Evolutionary conservation across 139 green algal genomes (phyloP).

Genomic region (Trebouxia sp.): DNA sequence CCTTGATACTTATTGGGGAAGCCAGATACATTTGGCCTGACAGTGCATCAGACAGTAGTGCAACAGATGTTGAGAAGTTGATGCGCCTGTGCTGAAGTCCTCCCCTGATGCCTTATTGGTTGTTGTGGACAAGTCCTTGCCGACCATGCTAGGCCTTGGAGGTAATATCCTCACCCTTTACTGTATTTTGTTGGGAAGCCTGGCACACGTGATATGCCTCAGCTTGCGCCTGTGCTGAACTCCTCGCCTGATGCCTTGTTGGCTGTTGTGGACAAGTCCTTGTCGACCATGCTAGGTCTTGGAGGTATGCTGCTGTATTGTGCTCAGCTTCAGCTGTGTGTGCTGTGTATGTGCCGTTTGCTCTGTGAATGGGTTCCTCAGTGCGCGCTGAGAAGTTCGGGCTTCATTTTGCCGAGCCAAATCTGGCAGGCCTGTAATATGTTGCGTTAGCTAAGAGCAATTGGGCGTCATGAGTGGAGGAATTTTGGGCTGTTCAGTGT

Average conservation of each 20-base stretch:
- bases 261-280: constrained; percentile 53
- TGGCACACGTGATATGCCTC: constrained; percentile 57
- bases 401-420: too few species aligned
- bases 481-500: not conserved
- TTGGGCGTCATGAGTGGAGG: not conserved
- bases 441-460: too few species aligned
- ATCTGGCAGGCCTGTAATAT: too few species aligned
- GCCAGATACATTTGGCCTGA: not conserved
- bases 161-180: constrained; percentile 33
- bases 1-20: not conserved
- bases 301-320: constrained; percentile 37
- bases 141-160: constrained; percentile 57
- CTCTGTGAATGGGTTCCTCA: too few species aligned
- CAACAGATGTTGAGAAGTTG: not conserved
- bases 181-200: not conserved
- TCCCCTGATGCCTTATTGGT: not conserved
- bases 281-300: constrained; percentile 60
- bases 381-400: too few species aligned
- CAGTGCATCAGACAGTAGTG: not conserved
- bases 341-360: too few species aligned
- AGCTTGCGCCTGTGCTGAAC: constrained; percentile 8
- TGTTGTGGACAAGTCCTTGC: constrained; percentile 71
- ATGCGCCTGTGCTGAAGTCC: constrained; percentile 5
- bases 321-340: too few species aligned
- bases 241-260: constrained; percentile 25